phyloP scores from a whole-genome alignment of 192 early-diverging fungal species.

The Backusella mclennaniae region DNA sequence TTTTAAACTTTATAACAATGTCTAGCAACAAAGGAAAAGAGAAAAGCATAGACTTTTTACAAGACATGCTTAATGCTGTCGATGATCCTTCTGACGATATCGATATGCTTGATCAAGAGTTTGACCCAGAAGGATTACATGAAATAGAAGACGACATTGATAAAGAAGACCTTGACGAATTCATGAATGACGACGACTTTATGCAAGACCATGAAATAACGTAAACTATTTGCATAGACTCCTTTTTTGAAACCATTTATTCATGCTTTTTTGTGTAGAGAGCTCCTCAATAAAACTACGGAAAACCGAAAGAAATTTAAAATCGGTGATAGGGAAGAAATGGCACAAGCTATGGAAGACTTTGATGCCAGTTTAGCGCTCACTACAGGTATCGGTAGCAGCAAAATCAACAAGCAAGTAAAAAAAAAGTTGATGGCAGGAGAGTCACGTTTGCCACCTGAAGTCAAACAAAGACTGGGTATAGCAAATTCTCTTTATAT shows the following conservation, averaged over 20 bases:
- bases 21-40: neutral
- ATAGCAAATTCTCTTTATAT: slow-evolving; percentile 77
- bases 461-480: slow-evolving; percentile 67
- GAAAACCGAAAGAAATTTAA: slow-evolving; percentile 1
- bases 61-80: neutral
- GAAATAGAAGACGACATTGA: slow-evolving; percentile 11
- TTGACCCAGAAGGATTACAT: neutral
- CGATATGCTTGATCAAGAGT: neutral
- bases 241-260: neutral
- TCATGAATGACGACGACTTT: slow-evolving; percentile 3
- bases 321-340: slow-evolving; percentile 13
- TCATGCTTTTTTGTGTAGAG: neutral
- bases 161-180: neutral
- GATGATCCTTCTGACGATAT: neutral
- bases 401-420: neutral
- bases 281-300: neutral
- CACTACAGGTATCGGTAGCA: slow-evolving; percentile 19
- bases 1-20: neutral
- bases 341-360: slow-evolving; percentile 17
- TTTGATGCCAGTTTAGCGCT: slow-evolving; percentile 25
- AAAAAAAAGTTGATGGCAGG: slow-evolving; percentile 8
- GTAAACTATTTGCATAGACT: neutral
- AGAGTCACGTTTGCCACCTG: slow-evolving; percentile 28
- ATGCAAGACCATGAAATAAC: slow-evolving; percentile 23
- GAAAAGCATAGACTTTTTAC: neutral